Conservation (phyloP, 1,284 basidiomycete genomes). For the Rhodotorula sp. region DNA sequence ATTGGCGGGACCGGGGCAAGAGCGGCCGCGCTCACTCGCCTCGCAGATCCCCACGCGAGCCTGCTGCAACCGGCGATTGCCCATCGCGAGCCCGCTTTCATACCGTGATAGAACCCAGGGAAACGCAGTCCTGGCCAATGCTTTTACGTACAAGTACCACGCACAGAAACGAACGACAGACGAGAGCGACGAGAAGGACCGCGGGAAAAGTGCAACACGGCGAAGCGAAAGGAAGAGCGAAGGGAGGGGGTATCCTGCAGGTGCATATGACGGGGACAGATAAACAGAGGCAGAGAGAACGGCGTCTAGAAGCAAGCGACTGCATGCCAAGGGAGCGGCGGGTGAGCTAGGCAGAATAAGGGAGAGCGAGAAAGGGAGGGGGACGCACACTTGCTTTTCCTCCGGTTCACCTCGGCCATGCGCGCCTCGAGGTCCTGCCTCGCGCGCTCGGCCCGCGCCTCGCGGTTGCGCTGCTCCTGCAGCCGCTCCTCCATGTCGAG, state of each 20-base stretch:
- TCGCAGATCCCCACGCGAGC: no score
- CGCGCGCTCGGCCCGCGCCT: constrained; percentile 67
- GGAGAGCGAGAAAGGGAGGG: neutral
- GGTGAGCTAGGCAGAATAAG: neutral
- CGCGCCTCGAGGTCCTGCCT: constrained; percentile 73
- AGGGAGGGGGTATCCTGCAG: neutral
- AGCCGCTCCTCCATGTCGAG: constrained; percentile 65
- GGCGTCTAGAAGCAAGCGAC: constrained; percentile 24
- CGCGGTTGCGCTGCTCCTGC: constrained; percentile 76
- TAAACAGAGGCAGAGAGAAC: neutral
- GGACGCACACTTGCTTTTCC: constrained; percentile 49
- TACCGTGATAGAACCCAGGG: no score
- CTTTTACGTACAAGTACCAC: neutral
- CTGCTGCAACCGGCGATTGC: no score
- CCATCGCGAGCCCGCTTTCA: no score
- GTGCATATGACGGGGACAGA: neutral
- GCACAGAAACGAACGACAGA: neutral
- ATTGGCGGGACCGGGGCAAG: no score
- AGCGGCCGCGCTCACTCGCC: no score
- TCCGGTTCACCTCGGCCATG: constrained; percentile 71
- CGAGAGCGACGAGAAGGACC: neutral
- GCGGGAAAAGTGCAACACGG: neutral
- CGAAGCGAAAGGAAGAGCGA: neutral
- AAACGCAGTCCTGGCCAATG: no score
- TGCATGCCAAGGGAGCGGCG: neutral